Base-by-base conservation (phyloP, 2,329 filamentous ascomycete genomes). In the Exophiala sp. region DNA sequence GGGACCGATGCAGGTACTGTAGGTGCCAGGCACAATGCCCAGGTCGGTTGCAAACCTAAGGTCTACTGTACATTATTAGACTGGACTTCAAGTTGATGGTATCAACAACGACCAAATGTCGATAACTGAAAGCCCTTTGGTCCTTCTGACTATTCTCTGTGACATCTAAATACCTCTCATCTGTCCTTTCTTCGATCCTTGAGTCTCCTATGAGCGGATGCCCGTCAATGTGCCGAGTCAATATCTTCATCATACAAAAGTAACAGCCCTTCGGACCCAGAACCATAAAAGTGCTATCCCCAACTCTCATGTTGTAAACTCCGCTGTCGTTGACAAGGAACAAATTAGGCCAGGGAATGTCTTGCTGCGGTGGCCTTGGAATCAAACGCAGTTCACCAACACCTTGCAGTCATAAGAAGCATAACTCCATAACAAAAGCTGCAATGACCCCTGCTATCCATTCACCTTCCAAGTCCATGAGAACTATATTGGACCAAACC, bases 351-450 rank as follows among this genome's bases (percentile, higher is more conserved):
- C 11, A 3, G 29, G 29, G 29, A 7, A 32, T 32, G 13, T 37
- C 34, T n/a, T 37, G 34, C 16, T 18, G 34, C 14, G 34, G 9
- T 6, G 14, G 4, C 14, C 34, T 19, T 24, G 4, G 38, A n/a
- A 43, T 40, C 39, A 35, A 27, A 32, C 22, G 27, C 19, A 14
- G 14, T 24, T 44, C 43, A 24, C 47, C 52, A 50, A 50, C 48
- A 45, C 52, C 52, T 45, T 54, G 52, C 51, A 46, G 37, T 41
- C n/a, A 42, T 18, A 34, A 45, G 22, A 34, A 43, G 22, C 24
- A 48, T 29, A 23, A 32, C 19, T n/a, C 10, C 22, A 30, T 37
- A 4, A 53, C 22, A 46, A 22, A 42, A 2, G 13, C 43, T 9
- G 16, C 24, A 43, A 39, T 21, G 11, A 22, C 29, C 35, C n/a